Conservation (phyloP, 2,329 filamentous ascomycete genomes). For the Ophiobolus disseminans region DNA sequence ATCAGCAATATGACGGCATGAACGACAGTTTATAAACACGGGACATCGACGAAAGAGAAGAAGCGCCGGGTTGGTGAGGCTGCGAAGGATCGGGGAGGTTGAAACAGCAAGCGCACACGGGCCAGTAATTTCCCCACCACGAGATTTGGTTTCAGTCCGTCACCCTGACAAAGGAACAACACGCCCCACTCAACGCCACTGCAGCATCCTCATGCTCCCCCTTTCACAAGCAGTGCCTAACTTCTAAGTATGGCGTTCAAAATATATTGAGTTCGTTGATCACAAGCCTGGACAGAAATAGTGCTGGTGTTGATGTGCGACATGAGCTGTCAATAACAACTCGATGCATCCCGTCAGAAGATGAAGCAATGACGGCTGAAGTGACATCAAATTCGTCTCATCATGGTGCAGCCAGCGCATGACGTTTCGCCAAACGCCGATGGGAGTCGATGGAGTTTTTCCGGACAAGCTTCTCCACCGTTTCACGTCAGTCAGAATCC, state of each 20-base stretch:
- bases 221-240: no score
- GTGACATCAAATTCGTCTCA: conserved; percentile 9
- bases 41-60: not conserved
- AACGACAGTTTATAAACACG: not conserved
- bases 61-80: not conserved
- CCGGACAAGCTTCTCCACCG: conserved; percentile 19
- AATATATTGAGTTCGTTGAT: no score
- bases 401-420: conserved; percentile 22
- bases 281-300: not conserved
- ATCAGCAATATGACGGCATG: not conserved
- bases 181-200: conserved; percentile 17
- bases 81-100: conserved; percentile 12
- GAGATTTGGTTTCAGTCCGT: conserved; percentile 26
- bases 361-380: not conserved
- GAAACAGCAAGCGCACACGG: conserved; percentile 18
- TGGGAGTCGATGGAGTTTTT: conserved; percentile 12
- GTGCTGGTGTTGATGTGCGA: not conserved
- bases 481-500: conserved; percentile 27
- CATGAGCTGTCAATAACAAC: not conserved
- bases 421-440: conserved; percentile 37
- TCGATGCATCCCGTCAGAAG: not conserved
- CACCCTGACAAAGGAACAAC: conserved; percentile 19
- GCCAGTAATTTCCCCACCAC: conserved; percentile 23
- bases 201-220: not conserved
- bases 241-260: no score